Percentiles rank a stretch among this genome's conserved stretches.
Conservation (phyloP, 208 protist species). For the Endotrypanum monterogeii region DNA sequence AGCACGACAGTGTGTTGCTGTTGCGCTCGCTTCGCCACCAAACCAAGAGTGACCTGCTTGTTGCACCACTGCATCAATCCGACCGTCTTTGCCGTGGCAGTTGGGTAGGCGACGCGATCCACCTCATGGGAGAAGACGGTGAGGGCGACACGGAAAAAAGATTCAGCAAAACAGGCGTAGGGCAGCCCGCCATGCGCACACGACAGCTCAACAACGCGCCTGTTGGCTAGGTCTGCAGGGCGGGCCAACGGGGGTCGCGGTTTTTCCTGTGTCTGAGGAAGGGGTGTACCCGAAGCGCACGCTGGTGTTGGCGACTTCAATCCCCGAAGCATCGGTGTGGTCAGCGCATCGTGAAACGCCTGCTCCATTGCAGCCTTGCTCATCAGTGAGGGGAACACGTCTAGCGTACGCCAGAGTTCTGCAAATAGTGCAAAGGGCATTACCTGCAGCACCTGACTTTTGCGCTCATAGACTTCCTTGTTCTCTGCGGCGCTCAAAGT, state of each 20-base stretch:
- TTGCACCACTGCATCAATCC: constrained; percentile 83
- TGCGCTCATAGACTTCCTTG: constrained; percentile 20
- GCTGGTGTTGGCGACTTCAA: not conserved
- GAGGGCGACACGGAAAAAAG: constrained; percentile 74
- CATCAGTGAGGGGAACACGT: constrained; percentile 69
- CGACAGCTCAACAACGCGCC: constrained; percentile 11
- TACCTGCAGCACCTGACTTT: constrained; percentile 22
- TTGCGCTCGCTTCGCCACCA: constrained; percentile 34
- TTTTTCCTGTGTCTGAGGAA: not conserved
- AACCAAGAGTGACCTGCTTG: constrained; percentile 48
- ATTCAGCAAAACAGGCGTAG: constrained; percentile 69
- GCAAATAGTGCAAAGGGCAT: constrained; percentile 56
- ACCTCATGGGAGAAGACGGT: constrained; percentile 62
- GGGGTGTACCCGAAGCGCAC: not conserved
- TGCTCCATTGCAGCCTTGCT: constrained; percentile 41
- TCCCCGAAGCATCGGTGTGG: constrained; percentile 43
- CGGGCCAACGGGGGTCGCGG: not conserved
- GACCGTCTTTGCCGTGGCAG: constrained; percentile 45
- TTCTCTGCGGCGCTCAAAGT: constrained; percentile 28
- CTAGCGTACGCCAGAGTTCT: constrained; percentile 51
- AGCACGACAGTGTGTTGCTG: not conserved
- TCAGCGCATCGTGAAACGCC: constrained; percentile 60
- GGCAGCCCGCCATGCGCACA: constrained; percentile 38
- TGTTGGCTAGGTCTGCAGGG: too few species aligned
- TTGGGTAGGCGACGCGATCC: constrained; percentile 54